Percentiles rank a stretch among this genome's conserved stretches.
Conservation (phyloP, 345 rosid genomes). For the Viola odorata region DNA sequence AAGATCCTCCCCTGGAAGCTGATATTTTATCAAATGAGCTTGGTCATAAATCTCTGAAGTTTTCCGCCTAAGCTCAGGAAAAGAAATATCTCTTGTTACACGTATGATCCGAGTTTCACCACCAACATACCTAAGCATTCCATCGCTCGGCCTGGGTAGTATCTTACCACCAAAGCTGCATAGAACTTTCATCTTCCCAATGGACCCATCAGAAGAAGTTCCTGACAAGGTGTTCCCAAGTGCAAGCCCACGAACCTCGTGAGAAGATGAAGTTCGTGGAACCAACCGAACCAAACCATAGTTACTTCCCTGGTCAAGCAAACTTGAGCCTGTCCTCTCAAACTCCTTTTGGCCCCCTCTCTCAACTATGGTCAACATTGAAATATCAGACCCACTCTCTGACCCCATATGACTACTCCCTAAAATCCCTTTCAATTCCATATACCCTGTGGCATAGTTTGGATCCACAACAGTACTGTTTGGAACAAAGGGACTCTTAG, state of each 20-base stretch:
- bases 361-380: constrained; percentile 37
- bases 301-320: constrained; percentile 39
- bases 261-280: constrained; percentile 34
- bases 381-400: constrained; percentile 58
- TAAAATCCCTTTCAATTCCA: constrained; percentile 59
- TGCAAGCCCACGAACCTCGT: constrained; percentile 31
- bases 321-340: constrained; percentile 40
- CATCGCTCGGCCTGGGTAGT: constrained; percentile 85
- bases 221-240: constrained; percentile 34
- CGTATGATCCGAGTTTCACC: constrained; percentile 72
- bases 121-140: constrained; percentile 87
- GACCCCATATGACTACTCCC: constrained; percentile 57
- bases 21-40: constrained; percentile 67
- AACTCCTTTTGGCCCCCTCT: constrained; percentile 36
- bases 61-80: constrained; percentile 58
- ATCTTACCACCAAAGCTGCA: constrained; percentile 91
- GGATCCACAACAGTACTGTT: constrained; percentile 35
- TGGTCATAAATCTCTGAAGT: constrained; percentile 53
- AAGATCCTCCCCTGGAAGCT: constrained; percentile 95
- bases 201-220: constrained; percentile 41
- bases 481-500: constrained; percentile 40
- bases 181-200: constrained; percentile 57
- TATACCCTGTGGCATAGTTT: constrained; percentile 42
- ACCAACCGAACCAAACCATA: constrained; percentile 44
- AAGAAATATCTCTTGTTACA: constrained; percentile 56